phyloP scores from a whole-genome alignment of 306 rosid species.

The Lathyrus oleraceus region DNA sequence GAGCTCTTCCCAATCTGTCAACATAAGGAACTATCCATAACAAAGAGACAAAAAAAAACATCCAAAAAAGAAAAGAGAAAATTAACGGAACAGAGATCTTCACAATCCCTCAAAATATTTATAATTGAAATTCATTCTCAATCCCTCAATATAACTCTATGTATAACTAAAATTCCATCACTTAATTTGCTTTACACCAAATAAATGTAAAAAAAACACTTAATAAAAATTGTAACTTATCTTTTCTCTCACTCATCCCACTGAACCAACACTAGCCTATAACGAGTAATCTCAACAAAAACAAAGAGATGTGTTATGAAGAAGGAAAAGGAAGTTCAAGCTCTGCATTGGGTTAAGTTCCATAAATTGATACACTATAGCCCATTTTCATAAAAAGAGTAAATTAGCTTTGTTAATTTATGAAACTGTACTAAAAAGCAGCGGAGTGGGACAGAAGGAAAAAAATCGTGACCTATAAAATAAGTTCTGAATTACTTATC shows the following conservation, averaged over 20 bases:
- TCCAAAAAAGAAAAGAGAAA: background rate
- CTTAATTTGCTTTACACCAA: background rate
- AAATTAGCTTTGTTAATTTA: background rate
- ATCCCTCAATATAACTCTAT: no score
- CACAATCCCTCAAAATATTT: background rate
- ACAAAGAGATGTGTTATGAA: background rate
- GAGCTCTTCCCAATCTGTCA: background rate
- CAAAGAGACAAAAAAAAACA: background rate
- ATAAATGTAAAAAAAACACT: background rate
- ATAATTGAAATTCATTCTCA: no score
- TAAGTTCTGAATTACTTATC: background rate
- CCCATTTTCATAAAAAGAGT: background rate
- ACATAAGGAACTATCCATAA: no score
- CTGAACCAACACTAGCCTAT: conserved; percentile 5
- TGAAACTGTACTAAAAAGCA: conserved; percentile 3
- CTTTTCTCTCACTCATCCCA: conserved; percentile 2
- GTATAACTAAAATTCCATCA: background rate
- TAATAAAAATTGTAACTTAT: background rate
- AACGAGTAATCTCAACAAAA: background rate
- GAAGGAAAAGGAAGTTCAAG: background rate
- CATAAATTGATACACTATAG: background rate
- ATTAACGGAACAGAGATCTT: background rate
- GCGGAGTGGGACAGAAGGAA: background rate
- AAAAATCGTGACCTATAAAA: background rate
- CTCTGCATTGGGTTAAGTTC: conserved; percentile 10